Base-by-base conservation (phyloP, 2,329 filamentous ascomycete species). In the Esteya vermicola region DNA sequence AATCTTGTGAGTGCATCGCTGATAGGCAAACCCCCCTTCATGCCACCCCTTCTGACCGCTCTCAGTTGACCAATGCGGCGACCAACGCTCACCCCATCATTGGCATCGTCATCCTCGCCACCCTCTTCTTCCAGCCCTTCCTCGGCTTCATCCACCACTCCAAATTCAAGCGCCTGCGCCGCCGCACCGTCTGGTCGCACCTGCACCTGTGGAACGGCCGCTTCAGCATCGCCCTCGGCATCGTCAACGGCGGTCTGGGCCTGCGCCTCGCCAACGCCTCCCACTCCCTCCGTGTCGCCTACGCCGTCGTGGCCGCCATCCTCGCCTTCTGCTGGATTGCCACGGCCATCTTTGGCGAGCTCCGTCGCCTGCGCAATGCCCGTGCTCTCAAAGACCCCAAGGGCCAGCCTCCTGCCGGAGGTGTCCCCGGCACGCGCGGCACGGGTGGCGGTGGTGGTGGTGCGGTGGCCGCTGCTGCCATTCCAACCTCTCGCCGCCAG, bases 1-100 rank as follows among this genome's bases (percentile, higher is more conserved):
- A 55, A 45, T 21, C 34, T 62, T 43, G 60, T 62, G 41, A 49
- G 57, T 52, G 19, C 16, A n/a, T 21, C 26, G 13, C 19, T 31
- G 22, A 34, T 12, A 6, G 32, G 14, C 19, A 33, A 13, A 26
- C 28, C 5, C 10, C 34, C 25, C 14, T 13, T 28, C 26, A 13
- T 5, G n/a, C 26, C 26, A 28, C 26, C 26, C n/a, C 10, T 9
- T 13, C n/a, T n/a, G n/a, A n/a, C n/a, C n/a, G n/a, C n/a, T 28
- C 6, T 28, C 14, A 31, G 28, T 31, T 65, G 7, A 45, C 50
- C 12, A 49, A 51, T n/a, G 44, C 51, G 6, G 38, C 49, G 4
- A 50, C 52, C 26, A 62, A 60, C 45, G 57, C 55, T 33, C 66
- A 70, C 46, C 63, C 63, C 26, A 64, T 68, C 45, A 61, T 69